Evolutionary conservation across 2,329 filamentous ascomycete species (phyloP).

Genomic region (Aspergillus bombycis): DNA sequence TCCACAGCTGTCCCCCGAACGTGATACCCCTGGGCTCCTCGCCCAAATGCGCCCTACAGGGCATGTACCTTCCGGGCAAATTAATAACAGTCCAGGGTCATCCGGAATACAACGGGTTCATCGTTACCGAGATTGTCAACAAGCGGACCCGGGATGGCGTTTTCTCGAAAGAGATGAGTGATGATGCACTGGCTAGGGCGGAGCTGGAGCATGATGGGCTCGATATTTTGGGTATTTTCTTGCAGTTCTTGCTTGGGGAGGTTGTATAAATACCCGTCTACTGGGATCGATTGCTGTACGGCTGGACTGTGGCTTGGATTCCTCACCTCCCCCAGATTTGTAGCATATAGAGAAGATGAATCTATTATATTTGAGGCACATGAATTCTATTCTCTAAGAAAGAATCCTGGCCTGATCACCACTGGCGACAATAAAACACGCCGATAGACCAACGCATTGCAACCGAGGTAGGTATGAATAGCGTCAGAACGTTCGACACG

Average conservation of each 20-base stretch:
- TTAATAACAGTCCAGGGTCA: constrained; percentile 83
- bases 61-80: constrained; percentile 69
- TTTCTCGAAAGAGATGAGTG: constrained; percentile 69
- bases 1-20: constrained; percentile 64
- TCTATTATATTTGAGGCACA: not conserved
- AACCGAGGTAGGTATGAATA: too few relatives aligned
- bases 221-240: constrained; percentile 71
- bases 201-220: constrained; percentile 76
- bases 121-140: constrained; percentile 70
- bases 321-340: not conserved
- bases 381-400: not conserved
- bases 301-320: not conserved
- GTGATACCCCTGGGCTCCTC: constrained; percentile 68
- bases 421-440: not conserved
- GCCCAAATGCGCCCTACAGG: constrained; percentile 72
- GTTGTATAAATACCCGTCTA: not conserved
- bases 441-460: not conserved
- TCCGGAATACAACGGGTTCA: constrained; percentile 76
- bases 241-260: constrained; percentile 71
- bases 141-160: constrained; percentile 67
- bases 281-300: not conserved
- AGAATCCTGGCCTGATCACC: not conserved
- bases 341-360: not conserved
- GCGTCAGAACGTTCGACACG: too few relatives aligned
- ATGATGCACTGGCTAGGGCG: constrained; percentile 69